Conservation (phyloP, 2,329 filamentous ascomycete genomes). For the Talaromyces piceae region DNA sequence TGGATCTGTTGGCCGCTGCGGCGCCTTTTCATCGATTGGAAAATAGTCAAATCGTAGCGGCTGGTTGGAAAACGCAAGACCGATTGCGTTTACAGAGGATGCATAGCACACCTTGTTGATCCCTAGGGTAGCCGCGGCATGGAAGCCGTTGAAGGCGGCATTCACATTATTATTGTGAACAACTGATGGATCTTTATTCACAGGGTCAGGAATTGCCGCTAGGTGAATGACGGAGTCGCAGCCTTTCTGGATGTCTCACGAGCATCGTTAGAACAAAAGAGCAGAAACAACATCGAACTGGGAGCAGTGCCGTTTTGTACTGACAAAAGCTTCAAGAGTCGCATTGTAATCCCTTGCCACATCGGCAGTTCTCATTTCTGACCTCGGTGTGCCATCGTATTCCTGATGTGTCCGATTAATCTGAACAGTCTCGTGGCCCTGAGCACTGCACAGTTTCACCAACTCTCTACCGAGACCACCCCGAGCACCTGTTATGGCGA, state of each 20-base stretch:
- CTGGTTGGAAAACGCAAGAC: slow-evolving; percentile 30
- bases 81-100: slow-evolving; percentile 32
- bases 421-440: slow-evolving; percentile 27
- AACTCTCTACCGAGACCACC: slow-evolving; percentile 24
- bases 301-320: too few species aligned
- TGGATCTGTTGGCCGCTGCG: slow-evolving; percentile 26
- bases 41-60: slow-evolving; percentile 31
- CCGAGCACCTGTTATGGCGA: slow-evolving; percentile 35
- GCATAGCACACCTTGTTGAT: slow-evolving; percentile 32
- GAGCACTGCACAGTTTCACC: slow-evolving; percentile 24
- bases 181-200: slow-evolving; percentile 23
- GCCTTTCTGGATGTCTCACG: too few species aligned
- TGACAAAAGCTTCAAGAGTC: slow-evolving; percentile 24
- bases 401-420: slow-evolving; percentile 26
- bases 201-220: slow-evolving; percentile 30
- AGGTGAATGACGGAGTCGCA: slow-evolving; percentile 35
- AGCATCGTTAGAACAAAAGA: too few species aligned
- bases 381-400: slow-evolving; percentile 24
- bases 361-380: slow-evolving; percentile 28
- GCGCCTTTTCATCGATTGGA: slow-evolving; percentile 31
- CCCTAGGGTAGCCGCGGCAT: slow-evolving; percentile 27
- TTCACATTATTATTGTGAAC: slow-evolving; percentile 34
- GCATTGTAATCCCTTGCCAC: slow-evolving; percentile 26
- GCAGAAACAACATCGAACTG: too few species aligned
- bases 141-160: slow-evolving; percentile 34